phyloP scores from a whole-genome alignment of 768 basidiomycete genomes.

The Infundibulicybe gibba region DNA sequence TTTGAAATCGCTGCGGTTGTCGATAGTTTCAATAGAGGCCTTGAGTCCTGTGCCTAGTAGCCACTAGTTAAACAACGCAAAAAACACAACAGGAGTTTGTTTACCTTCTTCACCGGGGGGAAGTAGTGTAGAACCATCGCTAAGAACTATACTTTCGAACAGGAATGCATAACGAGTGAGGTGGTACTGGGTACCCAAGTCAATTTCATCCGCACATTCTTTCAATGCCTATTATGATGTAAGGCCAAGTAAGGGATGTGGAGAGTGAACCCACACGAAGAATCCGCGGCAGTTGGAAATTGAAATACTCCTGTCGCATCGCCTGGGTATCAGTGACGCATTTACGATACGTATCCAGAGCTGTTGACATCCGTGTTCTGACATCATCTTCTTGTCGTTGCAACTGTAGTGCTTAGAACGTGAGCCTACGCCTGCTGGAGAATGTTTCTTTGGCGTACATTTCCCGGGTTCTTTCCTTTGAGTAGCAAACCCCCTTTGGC shows the following conservation, averaged over 20 bases:
- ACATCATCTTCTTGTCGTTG: conserved; percentile 95
- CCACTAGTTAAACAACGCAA: conserved; percentile 1
- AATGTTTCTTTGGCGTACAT: conserved; percentile 39
- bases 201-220: conserved; percentile 94
- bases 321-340: conserved; percentile 86
- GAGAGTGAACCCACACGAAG: conserved; percentile 63
- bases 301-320: conserved; percentile 96
- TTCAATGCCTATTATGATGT: conserved; percentile 65
- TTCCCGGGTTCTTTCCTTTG: conserved; percentile 91
- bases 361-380: conserved; percentile 74
- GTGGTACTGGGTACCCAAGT: conserved; percentile 98
- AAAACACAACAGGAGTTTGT: conserved; percentile 8
- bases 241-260: not conserved
- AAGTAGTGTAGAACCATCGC: conserved; percentile 81
- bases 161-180: conserved; percentile 92
- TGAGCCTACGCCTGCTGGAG: not conserved
- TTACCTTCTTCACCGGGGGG: conserved; percentile 73
- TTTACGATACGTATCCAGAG: conserved; percentile 88
- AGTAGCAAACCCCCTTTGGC: conserved; percentile 86
- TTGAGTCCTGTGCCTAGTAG: conserved; percentile 68
- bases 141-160: conserved; percentile 86
- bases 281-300: conserved; percentile 92
- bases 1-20: conserved; percentile 94
- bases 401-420: conserved; percentile 42
- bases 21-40: conserved; percentile 84